Evolutionary conservation across 2,329 filamentous ascomycete genomes (phyloP).

Genomic region (Penicillium sp.): DNA sequence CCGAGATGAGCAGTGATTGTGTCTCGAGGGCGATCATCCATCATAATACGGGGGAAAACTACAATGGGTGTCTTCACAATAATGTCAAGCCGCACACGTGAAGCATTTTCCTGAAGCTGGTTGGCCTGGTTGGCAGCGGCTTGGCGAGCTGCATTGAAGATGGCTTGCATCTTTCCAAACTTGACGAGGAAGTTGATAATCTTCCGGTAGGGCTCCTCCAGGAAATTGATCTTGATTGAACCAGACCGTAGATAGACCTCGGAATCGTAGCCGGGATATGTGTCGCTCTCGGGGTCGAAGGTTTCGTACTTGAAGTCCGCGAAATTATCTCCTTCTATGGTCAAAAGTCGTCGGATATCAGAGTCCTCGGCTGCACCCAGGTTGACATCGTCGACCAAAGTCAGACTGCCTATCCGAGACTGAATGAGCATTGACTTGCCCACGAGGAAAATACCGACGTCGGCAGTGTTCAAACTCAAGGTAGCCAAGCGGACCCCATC

Average conservation of each 20-base stretch:
- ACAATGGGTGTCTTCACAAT: slow-evolving; percentile 93
- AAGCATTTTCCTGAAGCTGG: slow-evolving; percentile 85
- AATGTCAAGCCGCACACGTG: slow-evolving; percentile 90
- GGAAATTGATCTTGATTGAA: slow-evolving; percentile 93
- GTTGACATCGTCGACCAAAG: slow-evolving; percentile 89
- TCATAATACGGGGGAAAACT: slow-evolving; percentile 79
- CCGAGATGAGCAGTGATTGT: slow-evolving; percentile 88
- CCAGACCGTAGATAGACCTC: slow-evolving; percentile 87
- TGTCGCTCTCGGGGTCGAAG: slow-evolving; percentile 71
- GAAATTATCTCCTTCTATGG: slow-evolving; percentile 91
- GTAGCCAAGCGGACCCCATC: slow-evolving; percentile 94
- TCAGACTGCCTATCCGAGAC: slow-evolving; percentile 81
- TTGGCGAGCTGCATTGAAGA: slow-evolving; percentile 95
- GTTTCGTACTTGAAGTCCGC: slow-evolving; percentile 98
- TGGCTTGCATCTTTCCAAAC: slow-evolving; percentile 98
- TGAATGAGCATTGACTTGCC: slow-evolving; percentile 84
- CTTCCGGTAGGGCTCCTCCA: slow-evolving; percentile 96
- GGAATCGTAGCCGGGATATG: slow-evolving; percentile 92
- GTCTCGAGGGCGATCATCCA: slow-evolving; percentile 70
- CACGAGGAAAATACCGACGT: slow-evolving; percentile 83
- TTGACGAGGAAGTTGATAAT: slow-evolving; percentile 98
- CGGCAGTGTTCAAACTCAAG: slow-evolving; percentile 84
- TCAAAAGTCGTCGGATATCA: slow-evolving; percentile 78
- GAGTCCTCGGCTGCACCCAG: slow-evolving; percentile 80
- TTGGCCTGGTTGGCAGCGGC: slow-evolving; percentile 91